Base-by-base conservation (phyloP, 495 filamentous ascomycete species). In the Bryoglossum gracile region DNA sequence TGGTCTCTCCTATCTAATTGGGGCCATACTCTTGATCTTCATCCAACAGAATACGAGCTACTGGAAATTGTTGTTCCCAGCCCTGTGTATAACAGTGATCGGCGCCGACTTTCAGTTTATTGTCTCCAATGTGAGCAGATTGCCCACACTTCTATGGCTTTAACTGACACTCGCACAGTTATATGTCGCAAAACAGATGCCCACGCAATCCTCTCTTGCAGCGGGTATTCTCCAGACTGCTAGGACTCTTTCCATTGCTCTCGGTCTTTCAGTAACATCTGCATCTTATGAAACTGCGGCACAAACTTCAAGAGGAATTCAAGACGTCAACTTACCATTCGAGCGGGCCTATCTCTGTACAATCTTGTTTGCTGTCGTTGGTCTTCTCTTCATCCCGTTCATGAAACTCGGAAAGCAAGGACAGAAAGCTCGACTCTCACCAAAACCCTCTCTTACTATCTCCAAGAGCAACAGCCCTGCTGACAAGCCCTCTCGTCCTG, bases 31-130 rank as follows among this genome's bases (percentile, higher is more conserved):
- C 44, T 58, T 64, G 25, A 33, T 62, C 26, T 67, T 67, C 28
- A 50, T 67, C 21, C 53, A 58, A 8, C 57, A 61, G 32, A 59
- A 57, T 18, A 57, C 50, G n/a, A 57, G 60, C 35, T 67, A 67
- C 50, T 58, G 64, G 46, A 44, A 46, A 39, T 60, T 63, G 54
- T 57, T 67, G 54, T 65, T 67, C 42, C 62, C 62, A 5, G 56
- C 62, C 4, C 16, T 67, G 14, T 52, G 62, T 48, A 47, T 67
- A 33, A 64, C 62, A 21, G 65, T 63, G 5, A 50, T 67, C 43
- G 64, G 64, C 19, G 65, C 65, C 47, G 64, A 67, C 56, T 67
- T 63, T 54, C 56, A 58, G 51, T 65, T 67, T 52, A 65, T 65
- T 43, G 62, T 67, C 55, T 60, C 62, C 24, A 65, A 62, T 44